phyloP scores from a whole-genome alignment of 495 filamentous ascomycete species.

The Annulohypoxylon maeteangense region DNA sequence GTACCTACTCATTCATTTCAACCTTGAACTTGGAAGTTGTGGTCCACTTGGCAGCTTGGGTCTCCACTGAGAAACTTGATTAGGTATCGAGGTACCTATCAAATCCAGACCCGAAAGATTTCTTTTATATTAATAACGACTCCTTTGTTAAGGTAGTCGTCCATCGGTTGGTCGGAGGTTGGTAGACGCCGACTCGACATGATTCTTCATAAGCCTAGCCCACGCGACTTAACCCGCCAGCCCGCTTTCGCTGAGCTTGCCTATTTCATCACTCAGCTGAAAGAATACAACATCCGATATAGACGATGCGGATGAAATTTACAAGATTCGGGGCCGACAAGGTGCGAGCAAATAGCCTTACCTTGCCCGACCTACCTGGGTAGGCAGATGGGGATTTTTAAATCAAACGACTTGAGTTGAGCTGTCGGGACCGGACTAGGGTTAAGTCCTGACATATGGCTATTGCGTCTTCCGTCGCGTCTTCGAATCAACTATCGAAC shows the following conservation, averaged over 20 bases:
- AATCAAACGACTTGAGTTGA: not conserved
- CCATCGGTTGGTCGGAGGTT: not conserved
- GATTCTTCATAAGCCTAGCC: not conserved
- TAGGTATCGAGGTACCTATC: too few relatives aligned
- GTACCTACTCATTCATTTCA: too few relatives aligned
- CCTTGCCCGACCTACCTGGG: not conserved
- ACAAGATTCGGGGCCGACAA: not conserved
- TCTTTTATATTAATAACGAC: constrained; percentile 1
- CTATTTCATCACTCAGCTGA: constrained; percentile 1
- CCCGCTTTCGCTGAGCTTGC: not conserved
- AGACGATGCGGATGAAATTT: not conserved
- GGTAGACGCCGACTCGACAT: not conserved
- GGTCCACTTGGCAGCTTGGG: too few relatives aligned
- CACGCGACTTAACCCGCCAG: not conserved
- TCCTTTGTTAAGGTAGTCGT: not conserved
- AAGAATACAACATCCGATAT: not conserved
- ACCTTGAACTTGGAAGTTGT: too few relatives aligned
- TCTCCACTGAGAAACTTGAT: not conserved
- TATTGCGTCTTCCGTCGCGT: not conserved
- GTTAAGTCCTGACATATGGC: not conserved
- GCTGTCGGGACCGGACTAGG: not conserved
- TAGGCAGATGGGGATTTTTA: not conserved
- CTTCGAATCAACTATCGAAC: not conserved
- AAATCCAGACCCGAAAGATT: not conserved
- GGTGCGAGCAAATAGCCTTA: not conserved